Base-by-base conservation (phyloP, 148 eudicot species). In the Simmondsia chinensis region DNA sequence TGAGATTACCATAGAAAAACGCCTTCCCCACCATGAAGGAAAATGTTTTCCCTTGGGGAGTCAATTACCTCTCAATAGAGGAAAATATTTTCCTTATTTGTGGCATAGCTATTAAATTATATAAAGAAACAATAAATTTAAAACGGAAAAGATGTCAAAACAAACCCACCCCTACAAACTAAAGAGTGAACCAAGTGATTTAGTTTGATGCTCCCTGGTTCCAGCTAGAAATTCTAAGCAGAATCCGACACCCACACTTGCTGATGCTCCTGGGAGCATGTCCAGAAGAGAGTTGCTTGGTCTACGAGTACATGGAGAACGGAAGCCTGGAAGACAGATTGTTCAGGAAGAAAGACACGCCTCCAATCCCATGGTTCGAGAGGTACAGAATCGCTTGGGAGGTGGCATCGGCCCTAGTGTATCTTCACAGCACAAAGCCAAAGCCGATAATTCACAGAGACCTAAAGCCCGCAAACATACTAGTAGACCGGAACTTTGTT, bases 231-330 rank as follows among this genome's bases (percentile, higher is more conserved):
- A 70, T 91, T 43, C 65, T 91, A 68, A 79, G 97, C 77, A 67
- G 65, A 39, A 82, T 82, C 31, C 85, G 80, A 18, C 97, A 91
- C 64, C 95, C 86, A 14, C 87, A 91, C 67, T 50, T 91, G 57
- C 74, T 91, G 38, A 73, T 85, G 40, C 81, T 91, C 32, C 70
- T 91, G 8, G 97, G 97, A 7, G 97, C 94, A 3, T 81, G 78
- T 47, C 80, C 79, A 16, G 88, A 82, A 41, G 73, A 62, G 33
- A 69, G 94, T 31, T 79, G 85, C 68, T 66, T 91, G 4, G 78
- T 79, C n/a, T 91, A 91, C 20, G 97, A 91, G 71, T 91, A 68
- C 76, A 91, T 91, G 97, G 94, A 91, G 44, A 65, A 82, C 9
- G 95, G 97, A 0, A 85, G 83, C 57, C 70, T 91, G 36, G 97